Conservation (phyloP, 108 stramenopile genomes). For the Cyclostephanos tholiformis region DNA sequence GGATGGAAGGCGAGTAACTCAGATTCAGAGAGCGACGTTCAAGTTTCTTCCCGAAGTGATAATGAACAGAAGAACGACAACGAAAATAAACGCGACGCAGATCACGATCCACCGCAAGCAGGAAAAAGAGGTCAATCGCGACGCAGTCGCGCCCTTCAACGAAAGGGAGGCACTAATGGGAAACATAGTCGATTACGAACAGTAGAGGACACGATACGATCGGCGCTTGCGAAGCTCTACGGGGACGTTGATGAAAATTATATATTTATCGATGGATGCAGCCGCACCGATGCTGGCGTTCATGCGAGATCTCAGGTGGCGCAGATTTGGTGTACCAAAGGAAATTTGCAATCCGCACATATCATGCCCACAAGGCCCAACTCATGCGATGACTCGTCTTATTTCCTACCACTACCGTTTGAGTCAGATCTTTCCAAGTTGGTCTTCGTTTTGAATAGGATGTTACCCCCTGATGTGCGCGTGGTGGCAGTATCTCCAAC, state of each 20-base stretch:
- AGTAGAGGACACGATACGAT: slow-evolving; percentile 49
- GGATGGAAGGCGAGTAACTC: slow-evolving; percentile 73
- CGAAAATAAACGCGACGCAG: slow-evolving; percentile 5
- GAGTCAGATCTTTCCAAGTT: slow-evolving; percentile 59
- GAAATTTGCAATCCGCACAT: not conserved
- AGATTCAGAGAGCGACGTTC: not conserved
- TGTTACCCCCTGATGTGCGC: slow-evolving; percentile 75
- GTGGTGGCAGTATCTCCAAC: slow-evolving; percentile 59
- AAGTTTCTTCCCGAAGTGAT: not conserved
- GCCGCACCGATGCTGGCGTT: slow-evolving; percentile 84
- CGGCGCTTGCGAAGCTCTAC: slow-evolving; percentile 73
- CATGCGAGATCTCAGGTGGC: slow-evolving; percentile 74
- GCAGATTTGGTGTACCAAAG: slow-evolving; percentile 60
- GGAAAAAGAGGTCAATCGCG: slow-evolving; percentile 31
- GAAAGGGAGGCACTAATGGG: slow-evolving; percentile 46
- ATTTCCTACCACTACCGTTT: slow-evolving; percentile 69
- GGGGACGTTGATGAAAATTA: slow-evolving; percentile 67
- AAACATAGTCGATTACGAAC: slow-evolving; percentile 30
- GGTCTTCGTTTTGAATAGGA: slow-evolving; percentile 75
- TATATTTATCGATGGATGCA: slow-evolving; percentile 77
- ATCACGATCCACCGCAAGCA: not conserved
- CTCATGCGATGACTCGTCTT: slow-evolving; percentile 53
- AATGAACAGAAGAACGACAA: slow-evolving; percentile 12
- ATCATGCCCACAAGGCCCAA: slow-evolving; percentile 38
- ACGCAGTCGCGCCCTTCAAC: slow-evolving; percentile 46